Base-by-base conservation (phyloP, 495 filamentous ascomycete genomes). In the Penicillium longicatenatum region DNA sequence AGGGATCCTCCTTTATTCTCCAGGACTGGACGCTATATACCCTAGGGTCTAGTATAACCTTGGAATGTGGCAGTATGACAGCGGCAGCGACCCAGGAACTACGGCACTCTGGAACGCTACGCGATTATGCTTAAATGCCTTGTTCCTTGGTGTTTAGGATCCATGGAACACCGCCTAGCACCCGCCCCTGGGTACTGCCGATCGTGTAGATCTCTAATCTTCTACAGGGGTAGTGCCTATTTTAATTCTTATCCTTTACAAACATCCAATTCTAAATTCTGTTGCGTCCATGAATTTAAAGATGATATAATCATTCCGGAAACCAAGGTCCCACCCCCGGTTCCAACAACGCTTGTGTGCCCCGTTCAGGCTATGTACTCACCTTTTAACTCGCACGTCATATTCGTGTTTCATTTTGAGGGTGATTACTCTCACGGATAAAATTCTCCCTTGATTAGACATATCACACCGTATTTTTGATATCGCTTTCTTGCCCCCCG, bases 61-160 rank as follows among this genome's bases (percentile, higher is more conserved):
- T 46, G 22, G 43, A 26, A 26, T 17, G 16, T n/a, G 17, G 14
- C 17, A 31, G 44, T 46, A 29, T 67, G 61, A 64, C 61, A 67
- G 64, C 64, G 61, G 64, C 60, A 42, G 24, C 52, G 58, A 11
- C 58, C 59, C 45, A 37, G 39, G 56, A 62, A 60, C 50, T 61
- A 61, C 48, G 51, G 55, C 46, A 58, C 42, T 41, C 55, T 58
- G 37, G 44, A 62, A 58, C 60, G 60, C 60, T 62, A 62, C 55
- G 49, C 47, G 48, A 31, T 63, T 63, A 63, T 63, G 60, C 60
- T 63, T 63, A 63, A 62, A 58, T 54, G 12, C 31, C 60, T 22
- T 37, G 52, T 39, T 44, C 43, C 33, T 16, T 16, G 51, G 37
- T 26, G 10, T 35, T 22, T 31, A 21, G 14, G 55, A 55, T 63